Conservation (phyloP, 192 early-diverging fungal species). For the Glomus cerebriforme region DNA sequence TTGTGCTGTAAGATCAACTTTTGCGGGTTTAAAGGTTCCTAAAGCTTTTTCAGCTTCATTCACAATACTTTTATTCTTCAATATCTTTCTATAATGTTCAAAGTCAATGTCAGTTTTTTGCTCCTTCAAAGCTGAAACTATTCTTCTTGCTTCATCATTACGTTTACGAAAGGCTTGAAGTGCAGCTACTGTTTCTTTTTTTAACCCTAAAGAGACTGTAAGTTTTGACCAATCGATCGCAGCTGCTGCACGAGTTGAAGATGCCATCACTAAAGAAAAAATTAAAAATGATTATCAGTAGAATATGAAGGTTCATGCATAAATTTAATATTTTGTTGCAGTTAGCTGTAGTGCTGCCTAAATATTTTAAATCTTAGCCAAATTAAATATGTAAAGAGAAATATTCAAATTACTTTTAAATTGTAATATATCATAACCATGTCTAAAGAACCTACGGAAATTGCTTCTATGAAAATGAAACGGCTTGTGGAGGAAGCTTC, state of each 20-base stretch:
- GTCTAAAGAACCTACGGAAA: not conserved
- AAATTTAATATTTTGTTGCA: too few relatives aligned
- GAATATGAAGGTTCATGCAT: too few relatives aligned
- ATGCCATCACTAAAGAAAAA: constrained; percentile 33
- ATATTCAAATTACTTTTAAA: not conserved
- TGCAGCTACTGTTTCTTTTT: constrained; percentile 86
- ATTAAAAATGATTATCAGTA: not conserved
- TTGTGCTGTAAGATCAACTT: constrained; percentile 86
- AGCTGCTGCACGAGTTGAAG: constrained; percentile 60
- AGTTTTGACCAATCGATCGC: constrained; percentile 89
- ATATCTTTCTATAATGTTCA: constrained; percentile 78
- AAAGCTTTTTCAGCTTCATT: constrained; percentile 88
- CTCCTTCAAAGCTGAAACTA: constrained; percentile 80
- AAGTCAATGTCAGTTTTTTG: constrained; percentile 85
- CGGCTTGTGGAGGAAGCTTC: constrained; percentile 12
- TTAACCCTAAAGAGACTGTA: constrained; percentile 73
- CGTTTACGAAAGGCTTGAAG: constrained; percentile 92
- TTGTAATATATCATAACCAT: constrained; percentile 7
- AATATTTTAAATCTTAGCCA: not conserved
- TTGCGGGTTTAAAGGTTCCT: constrained; percentile 74
- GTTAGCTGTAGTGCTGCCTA: not conserved
- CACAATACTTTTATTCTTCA: constrained; percentile 91
- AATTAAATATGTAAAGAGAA: too few relatives aligned
- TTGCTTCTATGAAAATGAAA: not conserved
- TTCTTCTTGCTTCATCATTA: constrained; percentile 87